phyloP scores from a whole-genome alignment of 1,284 basidiomycete species.

The Boletus subluridellus region DNA sequence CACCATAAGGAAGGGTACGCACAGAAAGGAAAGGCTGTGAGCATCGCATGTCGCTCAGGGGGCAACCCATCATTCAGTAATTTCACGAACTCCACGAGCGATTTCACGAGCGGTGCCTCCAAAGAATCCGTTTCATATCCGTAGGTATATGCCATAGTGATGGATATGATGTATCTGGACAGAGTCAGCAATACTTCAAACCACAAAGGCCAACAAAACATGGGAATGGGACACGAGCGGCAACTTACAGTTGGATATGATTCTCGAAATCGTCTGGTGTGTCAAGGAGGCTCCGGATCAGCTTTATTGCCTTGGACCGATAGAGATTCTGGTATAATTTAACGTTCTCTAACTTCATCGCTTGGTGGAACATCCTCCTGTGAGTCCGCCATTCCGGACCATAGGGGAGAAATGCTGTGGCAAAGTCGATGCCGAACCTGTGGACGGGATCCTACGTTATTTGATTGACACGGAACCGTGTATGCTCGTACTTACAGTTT shows the following conservation, averaged over 20 bases:
- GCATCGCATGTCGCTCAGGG: constrained; percentile 33
- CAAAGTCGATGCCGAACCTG: constrained; percentile 34
- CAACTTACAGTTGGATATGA: constrained; percentile 25
- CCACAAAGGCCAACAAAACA: neutral
- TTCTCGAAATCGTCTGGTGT: constrained; percentile 22
- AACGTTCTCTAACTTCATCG: constrained; percentile 20
- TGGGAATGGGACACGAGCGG: neutral
- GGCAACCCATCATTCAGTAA: constrained; percentile 25
- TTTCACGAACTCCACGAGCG: constrained; percentile 23
- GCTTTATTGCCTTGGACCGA: constrained; percentile 21
- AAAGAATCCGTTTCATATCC: constrained; percentile 30
- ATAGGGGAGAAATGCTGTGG: constrained; percentile 33
- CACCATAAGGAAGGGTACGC: constrained; percentile 3
- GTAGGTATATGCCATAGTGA: constrained; percentile 33
- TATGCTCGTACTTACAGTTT: constrained; percentile 22
- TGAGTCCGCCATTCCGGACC: constrained; percentile 31
- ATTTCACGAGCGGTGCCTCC: constrained; percentile 29
- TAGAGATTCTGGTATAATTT: constrained; percentile 22
- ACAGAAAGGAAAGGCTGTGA: constrained; percentile 32
- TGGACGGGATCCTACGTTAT: neutral
- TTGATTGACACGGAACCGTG: neutral
- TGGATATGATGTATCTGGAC: constrained; percentile 30
- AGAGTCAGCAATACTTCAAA: neutral
- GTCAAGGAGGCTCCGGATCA: constrained; percentile 24
- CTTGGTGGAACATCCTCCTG: constrained; percentile 32